Evolutionary conservation across 495 filamentous ascomycete species (phyloP).

Genomic region (Parachaetomium inaequale): DNA sequence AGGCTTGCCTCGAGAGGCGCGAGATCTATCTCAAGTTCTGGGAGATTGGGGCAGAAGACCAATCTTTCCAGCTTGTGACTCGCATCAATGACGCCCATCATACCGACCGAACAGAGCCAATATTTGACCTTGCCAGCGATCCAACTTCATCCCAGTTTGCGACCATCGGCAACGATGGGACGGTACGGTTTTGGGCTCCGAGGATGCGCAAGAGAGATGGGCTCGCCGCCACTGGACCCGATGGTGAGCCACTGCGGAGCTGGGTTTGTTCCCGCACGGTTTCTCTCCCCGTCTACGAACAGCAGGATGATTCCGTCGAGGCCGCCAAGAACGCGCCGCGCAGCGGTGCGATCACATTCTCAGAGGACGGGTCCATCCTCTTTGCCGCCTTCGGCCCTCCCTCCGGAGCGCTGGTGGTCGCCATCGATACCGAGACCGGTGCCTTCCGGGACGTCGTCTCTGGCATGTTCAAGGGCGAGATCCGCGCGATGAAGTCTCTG

Average conservation of each 20-base stretch:
- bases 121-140: constrained; percentile 68
- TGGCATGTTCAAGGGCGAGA: constrained; percentile 51
- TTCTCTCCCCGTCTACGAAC: constrained; percentile 47
- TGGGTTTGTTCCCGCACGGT: constrained; percentile 70
- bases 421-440: constrained; percentile 57
- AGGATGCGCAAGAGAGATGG: constrained; percentile 61
- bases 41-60: constrained; percentile 62
- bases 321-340: constrained; percentile 11
- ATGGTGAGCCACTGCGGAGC: constrained; percentile 53
- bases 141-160: constrained; percentile 67
- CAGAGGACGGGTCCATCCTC: constrained; percentile 81
- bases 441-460: constrained; percentile 50
- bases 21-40: constrained; percentile 91
- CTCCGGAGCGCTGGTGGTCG: constrained; percentile 50
- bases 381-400: constrained; percentile 52
- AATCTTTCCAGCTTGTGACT: constrained; percentile 68
- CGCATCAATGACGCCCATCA: constrained; percentile 81
- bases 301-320: constrained; percentile 34
- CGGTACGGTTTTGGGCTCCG: constrained; percentile 74
- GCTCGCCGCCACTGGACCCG: constrained; percentile 50
- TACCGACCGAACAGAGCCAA: constrained; percentile 45
- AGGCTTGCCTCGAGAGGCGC: constrained; percentile 47
- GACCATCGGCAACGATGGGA: constrained; percentile 75
- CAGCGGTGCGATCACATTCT: constrained; percentile 64
- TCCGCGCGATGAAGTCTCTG: constrained; percentile 56